Percentiles rank a stretch among this genome's conserved stretches.
Evolutionary conservation across 148 eudicot species (phyloP).

Genomic region (Oxyria digyna): DNA sequence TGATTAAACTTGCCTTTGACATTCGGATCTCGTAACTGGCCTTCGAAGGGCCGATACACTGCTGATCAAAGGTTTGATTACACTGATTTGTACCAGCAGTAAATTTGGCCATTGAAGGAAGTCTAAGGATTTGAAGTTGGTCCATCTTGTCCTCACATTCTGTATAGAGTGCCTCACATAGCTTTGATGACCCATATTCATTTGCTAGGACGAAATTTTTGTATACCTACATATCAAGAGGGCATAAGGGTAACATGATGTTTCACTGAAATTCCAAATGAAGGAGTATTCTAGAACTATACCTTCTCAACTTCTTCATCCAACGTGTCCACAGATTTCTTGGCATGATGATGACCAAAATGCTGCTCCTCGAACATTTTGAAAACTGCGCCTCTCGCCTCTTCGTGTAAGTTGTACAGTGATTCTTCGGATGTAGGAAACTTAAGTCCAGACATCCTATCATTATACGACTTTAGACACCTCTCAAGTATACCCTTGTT

Average conservation of each 20-base stretch:
- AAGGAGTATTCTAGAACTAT: neutral
- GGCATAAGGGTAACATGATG: neutral
- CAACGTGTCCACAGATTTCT: slow-evolving; percentile 66
- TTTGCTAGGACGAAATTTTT: slow-evolving; percentile 65
- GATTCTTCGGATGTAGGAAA: slow-evolving; percentile 54
- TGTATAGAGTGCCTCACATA: slow-evolving; percentile 73
- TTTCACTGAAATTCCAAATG: neutral
- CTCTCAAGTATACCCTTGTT: slow-evolving; percentile 82
- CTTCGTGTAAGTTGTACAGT: slow-evolving; percentile 48
- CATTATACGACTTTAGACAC: slow-evolving; percentile 67
- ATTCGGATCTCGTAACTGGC: slow-evolving; percentile 63
- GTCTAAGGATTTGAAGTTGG: slow-evolving; percentile 85
- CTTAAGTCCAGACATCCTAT: slow-evolving; percentile 41
- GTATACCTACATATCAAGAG: slow-evolving; percentile 34
- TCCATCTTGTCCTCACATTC: slow-evolving; percentile 94
- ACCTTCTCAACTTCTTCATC: slow-evolving; percentile 86
- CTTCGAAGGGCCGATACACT: slow-evolving; percentile 95
- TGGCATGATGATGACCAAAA: slow-evolving; percentile 93
- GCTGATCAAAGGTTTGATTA: slow-evolving; percentile 67
- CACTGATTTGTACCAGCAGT: slow-evolving; percentile 84
- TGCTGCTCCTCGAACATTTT: slow-evolving; percentile 72
- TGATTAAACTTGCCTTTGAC: slow-evolving; percentile 68
- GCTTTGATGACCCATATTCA: slow-evolving; percentile 74
- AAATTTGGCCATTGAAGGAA: slow-evolving; percentile 96
- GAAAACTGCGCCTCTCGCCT: slow-evolving; percentile 43